phyloP scores from a whole-genome alignment of 2,329 filamentous ascomycete species.

The Leptographium wingfieldii region DNA sequence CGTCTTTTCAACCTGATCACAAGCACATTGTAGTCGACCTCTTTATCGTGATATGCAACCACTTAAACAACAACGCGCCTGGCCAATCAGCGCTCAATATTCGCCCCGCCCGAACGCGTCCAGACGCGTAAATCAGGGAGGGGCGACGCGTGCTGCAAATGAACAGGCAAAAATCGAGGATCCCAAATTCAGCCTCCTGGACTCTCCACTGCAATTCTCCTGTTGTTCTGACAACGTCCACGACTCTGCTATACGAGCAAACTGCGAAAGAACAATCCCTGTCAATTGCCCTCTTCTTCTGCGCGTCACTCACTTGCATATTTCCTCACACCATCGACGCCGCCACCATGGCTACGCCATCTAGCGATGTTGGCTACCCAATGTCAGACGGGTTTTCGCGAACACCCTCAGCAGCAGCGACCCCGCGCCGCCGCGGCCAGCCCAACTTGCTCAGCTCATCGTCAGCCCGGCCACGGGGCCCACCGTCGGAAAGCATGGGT shows the following conservation, averaged over 20 bases:
- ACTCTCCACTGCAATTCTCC: not conserved
- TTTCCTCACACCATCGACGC: not conserved
- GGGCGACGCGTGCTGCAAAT: not conserved
- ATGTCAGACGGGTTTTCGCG: constrained; percentile 44
- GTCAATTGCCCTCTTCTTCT: not conserved
- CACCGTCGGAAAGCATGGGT: constrained; percentile 50
- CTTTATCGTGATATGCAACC: constrained; percentile 9
- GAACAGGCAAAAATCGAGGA: not conserved
- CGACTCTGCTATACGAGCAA: not conserved
- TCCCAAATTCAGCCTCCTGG: not conserved
- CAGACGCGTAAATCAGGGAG: constrained; percentile 11
- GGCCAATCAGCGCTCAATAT: constrained; percentile 4
- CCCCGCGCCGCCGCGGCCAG: constrained; percentile 27
- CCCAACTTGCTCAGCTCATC: constrained; percentile 36
- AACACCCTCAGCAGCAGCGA: constrained; percentile 19
- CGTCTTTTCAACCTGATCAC: not conserved
- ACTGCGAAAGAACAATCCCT: not conserved
- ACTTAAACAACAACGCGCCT: constrained; percentile 12
- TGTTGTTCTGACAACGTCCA: not conserved
- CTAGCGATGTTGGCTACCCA: constrained; percentile 42
- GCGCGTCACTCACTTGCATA: not conserved
- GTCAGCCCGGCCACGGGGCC: constrained; percentile 39
- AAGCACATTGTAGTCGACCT: not conserved
- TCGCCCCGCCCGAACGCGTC: constrained; percentile 10
- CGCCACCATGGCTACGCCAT: constrained; percentile 30